A percentile compares a stretch with the other conserved stretches of the same genome.
Conservation (phyloP, 345 rosid genomes). For the Tarenaya hassleriana region DNA sequence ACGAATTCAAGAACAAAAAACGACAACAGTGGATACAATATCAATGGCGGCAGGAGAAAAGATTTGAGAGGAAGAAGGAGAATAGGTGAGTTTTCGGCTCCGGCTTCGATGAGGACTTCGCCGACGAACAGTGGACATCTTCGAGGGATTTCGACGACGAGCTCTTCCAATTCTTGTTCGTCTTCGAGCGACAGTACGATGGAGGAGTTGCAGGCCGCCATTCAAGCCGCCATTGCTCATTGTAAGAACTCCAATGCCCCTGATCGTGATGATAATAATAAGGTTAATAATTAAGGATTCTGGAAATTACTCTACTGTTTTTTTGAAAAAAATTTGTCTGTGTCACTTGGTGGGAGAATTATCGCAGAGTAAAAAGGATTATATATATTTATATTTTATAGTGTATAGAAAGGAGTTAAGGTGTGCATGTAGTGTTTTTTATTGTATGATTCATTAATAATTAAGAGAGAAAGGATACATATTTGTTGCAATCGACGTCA, state of each 20-base stretch:
- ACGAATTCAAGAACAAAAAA: slow-evolving; percentile 20
- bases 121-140: slow-evolving; percentile 73
- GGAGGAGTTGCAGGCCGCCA: slow-evolving; percentile 96
- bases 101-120: slow-evolving; percentile 84
- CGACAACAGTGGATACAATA: slow-evolving; percentile 15
- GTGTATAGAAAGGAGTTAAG: too few relatives aligned
- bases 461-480: too few relatives aligned
- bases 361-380: too few relatives aligned
- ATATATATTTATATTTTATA: too few relatives aligned
- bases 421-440: too few relatives aligned
- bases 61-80: slow-evolving; percentile 36
- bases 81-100: slow-evolving; percentile 68
- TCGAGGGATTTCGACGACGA: slow-evolving; percentile 24
- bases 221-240: slow-evolving; percentile 96
- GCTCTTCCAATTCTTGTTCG: slow-evolving; percentile 34
- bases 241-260: slow-evolving; percentile 80
- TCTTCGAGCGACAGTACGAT: slow-evolving; percentile 62
- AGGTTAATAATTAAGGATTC: slow-evolving; percentile 24
- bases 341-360: not conserved
- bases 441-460: too few relatives aligned
- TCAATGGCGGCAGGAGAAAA: slow-evolving; percentile 23
- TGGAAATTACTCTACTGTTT: slow-evolving; percentile 17
- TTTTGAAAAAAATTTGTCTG: slow-evolving; percentile 7
- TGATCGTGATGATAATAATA: slow-evolving; percentile 27
- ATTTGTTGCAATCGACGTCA: too few relatives aligned